These are phyloP conservation scores for Leptosphaerulina australis DNA, from an alignment of 2,329 filamentous ascomycete species.

Conservation along the genomic window DNA sequence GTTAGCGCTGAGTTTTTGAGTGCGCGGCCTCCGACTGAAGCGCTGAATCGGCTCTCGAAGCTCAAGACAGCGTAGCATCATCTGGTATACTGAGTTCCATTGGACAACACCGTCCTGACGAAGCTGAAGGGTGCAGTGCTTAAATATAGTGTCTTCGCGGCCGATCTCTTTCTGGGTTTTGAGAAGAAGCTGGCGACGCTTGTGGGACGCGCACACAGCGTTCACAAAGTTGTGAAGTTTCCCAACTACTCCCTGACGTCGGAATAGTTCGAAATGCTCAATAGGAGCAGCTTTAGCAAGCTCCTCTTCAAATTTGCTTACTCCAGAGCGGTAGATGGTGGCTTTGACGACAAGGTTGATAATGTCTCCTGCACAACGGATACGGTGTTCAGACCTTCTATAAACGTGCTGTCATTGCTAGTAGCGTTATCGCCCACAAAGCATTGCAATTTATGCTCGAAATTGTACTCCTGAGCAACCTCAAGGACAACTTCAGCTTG, in stretches of 20 bases:
- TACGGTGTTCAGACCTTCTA: slow-evolving; percentile 2
- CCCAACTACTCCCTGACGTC: not conserved
- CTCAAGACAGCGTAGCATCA: slow-evolving; percentile 13
- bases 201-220: not conserved
- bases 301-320: not conserved
- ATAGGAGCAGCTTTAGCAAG: not conserved
- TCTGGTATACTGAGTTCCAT: too few species aligned
- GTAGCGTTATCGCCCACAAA: slow-evolving; percentile 4
- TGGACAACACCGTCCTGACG: slow-evolving; percentile 10
- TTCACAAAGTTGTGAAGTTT: slow-evolving; percentile 2
- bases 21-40: slow-evolving; percentile 5
- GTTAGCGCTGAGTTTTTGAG: not conserved
- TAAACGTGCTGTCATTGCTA: slow-evolving; percentile 6
- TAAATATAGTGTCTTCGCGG: not conserved
- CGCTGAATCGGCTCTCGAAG: slow-evolving; percentile 7
- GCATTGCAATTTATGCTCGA: not conserved
- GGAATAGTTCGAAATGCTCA: not conserved
- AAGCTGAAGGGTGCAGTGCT: not conserved
- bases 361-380: not conserved
- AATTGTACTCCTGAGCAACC: not conserved
- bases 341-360: not conserved
- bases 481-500: not conserved
- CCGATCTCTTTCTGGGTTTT: not conserved
- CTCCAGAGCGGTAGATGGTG: not conserved
- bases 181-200: not conserved